Evolutionary conservation across 2,329 filamentous ascomycete genomes (phyloP), one percentile per base, ranked within the genome.

Genomic region (Scytalidium sp.): DNA sequence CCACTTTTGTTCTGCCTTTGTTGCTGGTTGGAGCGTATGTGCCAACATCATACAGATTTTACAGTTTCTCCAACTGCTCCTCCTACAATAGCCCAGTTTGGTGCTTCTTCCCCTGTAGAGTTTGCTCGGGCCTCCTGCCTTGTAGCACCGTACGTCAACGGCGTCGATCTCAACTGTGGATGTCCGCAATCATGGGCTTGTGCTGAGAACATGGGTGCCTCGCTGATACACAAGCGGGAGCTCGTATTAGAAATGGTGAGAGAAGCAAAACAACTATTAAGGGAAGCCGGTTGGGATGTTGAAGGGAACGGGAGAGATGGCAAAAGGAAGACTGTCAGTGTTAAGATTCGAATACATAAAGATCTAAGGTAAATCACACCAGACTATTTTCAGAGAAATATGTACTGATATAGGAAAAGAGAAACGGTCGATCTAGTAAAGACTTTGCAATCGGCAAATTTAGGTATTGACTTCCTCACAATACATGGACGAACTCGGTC

Each of bases 151-250:
- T 81, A 72, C 62, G 79, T 81, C 46, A 78, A 77, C 58, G 85
- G 85, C 54, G 76, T 88, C 3, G 83, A 88, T 59, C 72, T 88
- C 39, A 88, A 88, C 69, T 89, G 85, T 64, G 85, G 85, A 10
- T 89, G 85, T 60, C 85, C 85, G 7, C 85, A 89, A 66, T 80
- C 79, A 5, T 88, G 85, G 85, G 85, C 85, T 0, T 85, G 85
- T 59, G 79, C 83, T 40, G 82, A 85, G 64, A 80, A 74, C 1
- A 73, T 89, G 3, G 85, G 85, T 4, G 85, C 85, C 3, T 82
- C 82, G n/a, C 70, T 89, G 27, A 88, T 88, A 84, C 75, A 81
- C 41, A 70, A 75, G 45, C 78, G 83, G 8, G 80, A 83, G 56
- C 71, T 85, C 3, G 85, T 88, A n/a, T 75, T 80, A 3, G 78